phyloP scores from a whole-genome alignment of 257 asterid species.

The Solanum medicagineum region DNA sequence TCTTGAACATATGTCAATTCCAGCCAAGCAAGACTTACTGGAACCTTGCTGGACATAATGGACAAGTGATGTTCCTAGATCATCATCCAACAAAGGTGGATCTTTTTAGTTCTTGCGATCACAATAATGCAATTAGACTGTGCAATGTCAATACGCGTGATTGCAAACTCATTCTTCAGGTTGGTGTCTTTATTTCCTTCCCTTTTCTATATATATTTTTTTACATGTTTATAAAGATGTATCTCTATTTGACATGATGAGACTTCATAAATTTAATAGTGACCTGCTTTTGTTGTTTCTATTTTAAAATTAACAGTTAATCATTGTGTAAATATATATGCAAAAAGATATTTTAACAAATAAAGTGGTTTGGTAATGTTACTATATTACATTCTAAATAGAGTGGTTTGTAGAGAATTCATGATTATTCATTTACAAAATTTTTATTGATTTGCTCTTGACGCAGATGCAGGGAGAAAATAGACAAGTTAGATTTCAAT shows the following conservation, averaged over 20 bases:
- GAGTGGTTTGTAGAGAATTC: no score
- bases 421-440: no score
- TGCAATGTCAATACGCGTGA: background rate
- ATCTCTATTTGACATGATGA: background rate
- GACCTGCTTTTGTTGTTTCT: background rate
- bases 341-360: no score
- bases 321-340: no score
- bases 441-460: background rate
- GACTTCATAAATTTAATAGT: background rate
- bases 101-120: background rate
- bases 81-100: background rate
- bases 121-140: background rate
- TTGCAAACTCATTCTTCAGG: background rate
- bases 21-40: background rate
- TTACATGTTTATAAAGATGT: background rate
- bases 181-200: background rate
- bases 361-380: no score
- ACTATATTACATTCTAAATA: rapidly evolving
- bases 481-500: background rate
- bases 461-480: background rate
- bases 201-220: background rate
- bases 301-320: background rate
- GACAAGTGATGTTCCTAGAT: background rate
- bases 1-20: background rate
- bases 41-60: background rate